A percentile compares a stretch with the other conserved stretches of the same genome.
phyloP scores from a whole-genome alignment of 208 protist genomes.

The Trypanosoma platydactyli region DNA sequence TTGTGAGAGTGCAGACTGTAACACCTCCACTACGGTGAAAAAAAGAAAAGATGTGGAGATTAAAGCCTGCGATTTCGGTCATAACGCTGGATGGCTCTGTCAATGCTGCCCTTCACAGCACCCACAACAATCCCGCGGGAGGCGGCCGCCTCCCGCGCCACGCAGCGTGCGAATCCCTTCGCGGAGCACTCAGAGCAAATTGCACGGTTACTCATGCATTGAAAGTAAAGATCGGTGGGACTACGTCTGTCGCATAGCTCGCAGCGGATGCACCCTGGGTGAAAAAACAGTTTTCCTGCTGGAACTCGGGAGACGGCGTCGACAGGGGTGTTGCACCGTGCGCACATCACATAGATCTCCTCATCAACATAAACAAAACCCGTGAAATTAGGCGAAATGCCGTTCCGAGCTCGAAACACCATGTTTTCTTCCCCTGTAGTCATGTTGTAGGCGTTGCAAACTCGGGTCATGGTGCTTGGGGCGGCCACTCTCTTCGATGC shows the following conservation, averaged over 20 bases:
- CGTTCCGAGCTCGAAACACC: constrained; percentile 47
- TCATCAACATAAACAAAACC: constrained; percentile 77
- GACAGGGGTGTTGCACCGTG: constrained; percentile 58
- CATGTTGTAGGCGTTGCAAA: constrained; percentile 46
- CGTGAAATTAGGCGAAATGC: constrained; percentile 42
- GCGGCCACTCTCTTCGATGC: neutral
- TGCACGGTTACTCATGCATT: constrained; percentile 32
- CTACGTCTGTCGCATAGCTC: constrained; percentile 50
- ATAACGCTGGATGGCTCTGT: constrained; percentile 17
- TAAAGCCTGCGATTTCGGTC: neutral
- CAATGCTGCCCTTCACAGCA: constrained; percentile 34
- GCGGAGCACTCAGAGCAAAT: constrained; percentile 32
- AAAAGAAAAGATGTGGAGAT: constrained; percentile 36
- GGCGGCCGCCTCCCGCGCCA: constrained; percentile 37
- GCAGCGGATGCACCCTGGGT: constrained; percentile 66
- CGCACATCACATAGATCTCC: constrained; percentile 66
- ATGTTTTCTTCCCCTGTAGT: constrained; percentile 60
- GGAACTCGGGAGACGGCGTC: constrained; percentile 78
- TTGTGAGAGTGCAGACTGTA: constrained; percentile 57
- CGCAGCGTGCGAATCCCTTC: constrained; percentile 40
- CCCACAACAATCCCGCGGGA: constrained; percentile 44
- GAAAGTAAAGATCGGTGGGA: constrained; percentile 52
- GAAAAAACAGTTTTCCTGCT: constrained; percentile 76
- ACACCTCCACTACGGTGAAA: constrained; percentile 37
- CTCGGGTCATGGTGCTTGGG: constrained; percentile 11